Evolutionary conservation across 495 filamentous ascomycete genomes (phyloP).

Genomic region (Aeminium ludgeri): DNA sequence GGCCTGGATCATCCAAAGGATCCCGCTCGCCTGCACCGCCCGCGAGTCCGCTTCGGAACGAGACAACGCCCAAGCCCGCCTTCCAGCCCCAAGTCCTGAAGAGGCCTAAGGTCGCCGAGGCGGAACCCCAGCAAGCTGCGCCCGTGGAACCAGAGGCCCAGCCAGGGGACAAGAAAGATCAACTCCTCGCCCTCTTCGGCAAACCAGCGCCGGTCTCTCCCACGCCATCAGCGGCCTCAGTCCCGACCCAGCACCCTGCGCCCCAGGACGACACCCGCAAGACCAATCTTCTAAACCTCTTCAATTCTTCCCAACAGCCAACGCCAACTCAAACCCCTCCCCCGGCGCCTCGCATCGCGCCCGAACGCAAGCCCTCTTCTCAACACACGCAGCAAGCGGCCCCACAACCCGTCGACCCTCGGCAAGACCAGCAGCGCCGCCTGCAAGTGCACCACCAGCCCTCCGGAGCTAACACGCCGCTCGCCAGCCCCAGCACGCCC

Average conservation of each 20-base stretch:
- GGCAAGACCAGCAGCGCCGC: neutral
- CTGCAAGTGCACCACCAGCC: neutral
- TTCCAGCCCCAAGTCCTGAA: conserved; percentile 10
- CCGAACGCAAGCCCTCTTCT: conserved; percentile 2
- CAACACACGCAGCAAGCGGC: neutral
- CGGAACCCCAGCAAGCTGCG: conserved; percentile 8
- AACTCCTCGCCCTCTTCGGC: conserved; percentile 13
- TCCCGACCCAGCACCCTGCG: neutral
- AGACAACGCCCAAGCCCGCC: neutral
- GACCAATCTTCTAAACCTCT: conserved; percentile 2
- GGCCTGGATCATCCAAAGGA: conserved; percentile 27
- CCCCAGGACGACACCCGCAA: neutral
- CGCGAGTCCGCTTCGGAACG: conserved; percentile 6
- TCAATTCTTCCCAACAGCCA: conserved; percentile 4
- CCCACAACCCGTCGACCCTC: neutral
- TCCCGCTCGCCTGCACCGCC: conserved; percentile 17
- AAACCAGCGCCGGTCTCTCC: neutral
- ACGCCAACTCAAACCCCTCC: neutral
- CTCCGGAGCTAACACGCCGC: neutral
- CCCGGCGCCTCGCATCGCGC: conserved; percentile 3
- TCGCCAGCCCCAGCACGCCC: conserved; percentile 10
- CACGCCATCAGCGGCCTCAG: neutral
- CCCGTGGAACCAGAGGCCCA: neutral
- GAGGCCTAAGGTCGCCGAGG: conserved; percentile 7
- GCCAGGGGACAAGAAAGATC: conserved; percentile 12